These are phyloP conservation scores for Colletotrichum acutatum DNA, from an alignment of 2,329 filamentous ascomycete species.

Conservation along the genomic window DNA sequence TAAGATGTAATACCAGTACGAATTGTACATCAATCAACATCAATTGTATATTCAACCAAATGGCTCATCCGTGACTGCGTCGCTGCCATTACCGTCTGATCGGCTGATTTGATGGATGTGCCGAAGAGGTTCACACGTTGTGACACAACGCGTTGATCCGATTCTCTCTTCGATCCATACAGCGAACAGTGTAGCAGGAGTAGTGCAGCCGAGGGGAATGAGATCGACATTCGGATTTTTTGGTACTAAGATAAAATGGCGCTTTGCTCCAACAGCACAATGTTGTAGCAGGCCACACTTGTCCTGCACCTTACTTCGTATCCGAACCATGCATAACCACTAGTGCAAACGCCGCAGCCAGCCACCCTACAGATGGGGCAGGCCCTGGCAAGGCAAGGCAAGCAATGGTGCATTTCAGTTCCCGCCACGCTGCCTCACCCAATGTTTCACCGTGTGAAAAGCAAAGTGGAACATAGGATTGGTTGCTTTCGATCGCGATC, in stretches of 20 bases:
- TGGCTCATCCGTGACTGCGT: too few species aligned
- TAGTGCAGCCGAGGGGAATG: too few species aligned
- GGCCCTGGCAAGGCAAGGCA: neutral
- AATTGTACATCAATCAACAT: conserved; percentile 26
- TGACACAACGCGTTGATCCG: too few species aligned
- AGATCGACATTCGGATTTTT: too few species aligned
- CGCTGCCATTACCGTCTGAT: too few species aligned
- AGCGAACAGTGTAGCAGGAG: too few species aligned
- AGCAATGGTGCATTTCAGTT: neutral
- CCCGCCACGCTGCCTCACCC: conserved; percentile 16
- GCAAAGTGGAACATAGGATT: conserved; percentile 7
- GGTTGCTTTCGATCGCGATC: neutral
- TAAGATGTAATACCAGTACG: conserved; percentile 34
- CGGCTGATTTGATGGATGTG: too few species aligned
- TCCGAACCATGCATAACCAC: neutral
- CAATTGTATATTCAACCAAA: neutral
- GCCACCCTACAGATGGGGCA: neutral
- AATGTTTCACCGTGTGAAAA: conserved; percentile 29
- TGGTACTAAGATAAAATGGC: too few species aligned
- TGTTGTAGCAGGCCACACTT: neutral
- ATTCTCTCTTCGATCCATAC: too few species aligned
- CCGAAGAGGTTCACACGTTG: too few species aligned
- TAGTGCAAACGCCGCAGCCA: neutral
- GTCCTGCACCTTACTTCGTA: neutral
- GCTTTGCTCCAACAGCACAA: neutral